Conservation (phyloP, 768 basidiomycete genomes). For the Trametes villosa region DNA sequence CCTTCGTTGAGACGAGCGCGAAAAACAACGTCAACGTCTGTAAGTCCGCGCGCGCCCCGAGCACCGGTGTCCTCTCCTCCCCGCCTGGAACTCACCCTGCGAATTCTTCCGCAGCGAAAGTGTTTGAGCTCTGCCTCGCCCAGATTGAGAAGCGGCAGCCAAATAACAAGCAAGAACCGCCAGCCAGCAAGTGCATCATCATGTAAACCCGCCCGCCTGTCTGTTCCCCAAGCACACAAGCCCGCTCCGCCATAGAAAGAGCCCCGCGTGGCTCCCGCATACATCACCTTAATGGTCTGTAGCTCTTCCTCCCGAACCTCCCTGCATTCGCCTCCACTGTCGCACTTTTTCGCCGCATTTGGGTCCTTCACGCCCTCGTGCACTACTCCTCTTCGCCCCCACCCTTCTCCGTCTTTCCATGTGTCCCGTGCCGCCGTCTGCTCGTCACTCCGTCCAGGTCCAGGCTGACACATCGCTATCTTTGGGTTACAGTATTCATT, state of each 20-base stretch:
- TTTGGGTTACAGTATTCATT: conserved; percentile 21
- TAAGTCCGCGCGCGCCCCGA: conserved; percentile 48
- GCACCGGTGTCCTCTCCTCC: neutral
- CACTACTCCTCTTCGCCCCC: conserved; percentile 3
- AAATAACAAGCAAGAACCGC: conserved; percentile 48
- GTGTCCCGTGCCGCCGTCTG: conserved; percentile 11
- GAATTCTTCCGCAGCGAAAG: conserved; percentile 56
- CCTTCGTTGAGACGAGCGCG: conserved; percentile 89
- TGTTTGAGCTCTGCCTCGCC: conserved; percentile 81
- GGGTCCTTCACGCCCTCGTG: conserved; percentile 9
- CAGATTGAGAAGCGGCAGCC: conserved; percentile 82
- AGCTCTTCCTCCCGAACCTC: neutral
- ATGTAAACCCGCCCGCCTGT: conserved; percentile 48
- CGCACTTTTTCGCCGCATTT: neutral
- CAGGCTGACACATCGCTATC: conserved; percentile 21
- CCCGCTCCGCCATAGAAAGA: conserved; percentile 22
- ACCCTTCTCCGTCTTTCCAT: conserved; percentile 18
- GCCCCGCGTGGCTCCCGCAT: conserved; percentile 18
- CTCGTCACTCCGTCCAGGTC: neutral
- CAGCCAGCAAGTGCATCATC: conserved; percentile 51
- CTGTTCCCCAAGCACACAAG: neutral
- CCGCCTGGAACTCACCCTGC: conserved; percentile 7
- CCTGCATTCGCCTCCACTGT: conserved; percentile 10
- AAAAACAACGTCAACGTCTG: conserved; percentile 87
- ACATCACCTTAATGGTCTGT: conserved; percentile 24